Evolutionary conservation across 345 rosid species (phyloP).

Genomic region (Lepidium aucheri): DNA sequence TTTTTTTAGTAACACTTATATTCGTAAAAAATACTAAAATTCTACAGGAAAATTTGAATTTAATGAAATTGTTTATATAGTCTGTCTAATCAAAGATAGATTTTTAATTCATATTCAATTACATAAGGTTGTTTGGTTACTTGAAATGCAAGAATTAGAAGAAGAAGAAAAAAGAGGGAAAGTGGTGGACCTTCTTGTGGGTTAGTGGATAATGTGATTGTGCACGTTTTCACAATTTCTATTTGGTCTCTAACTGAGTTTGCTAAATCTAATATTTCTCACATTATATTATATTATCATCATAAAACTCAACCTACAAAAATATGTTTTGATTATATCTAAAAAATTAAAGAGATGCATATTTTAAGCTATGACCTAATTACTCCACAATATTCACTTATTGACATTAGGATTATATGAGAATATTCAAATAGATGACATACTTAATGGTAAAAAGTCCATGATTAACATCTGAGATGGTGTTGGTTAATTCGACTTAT

Average conservation of each 20-base stretch:
- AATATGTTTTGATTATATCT: background rate
- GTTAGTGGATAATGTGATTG: constrained; percentile 29
- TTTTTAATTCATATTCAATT: background rate
- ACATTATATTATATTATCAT: constrained; percentile 9
- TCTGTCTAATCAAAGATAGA: too few species aligned
- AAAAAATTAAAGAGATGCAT: background rate
- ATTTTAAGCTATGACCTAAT: background rate
- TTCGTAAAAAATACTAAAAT: too few species aligned
- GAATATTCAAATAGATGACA: background rate
- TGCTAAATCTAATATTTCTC: background rate
- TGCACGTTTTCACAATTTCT: constrained; percentile 23
- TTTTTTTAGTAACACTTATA: too few species aligned
- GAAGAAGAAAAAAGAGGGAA: constrained; percentile 11
- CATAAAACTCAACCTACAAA: background rate
- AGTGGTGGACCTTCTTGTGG: constrained; percentile 22
- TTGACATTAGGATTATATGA: background rate
- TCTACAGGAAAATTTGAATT: too few species aligned
- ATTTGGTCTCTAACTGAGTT: constrained; percentile 7
- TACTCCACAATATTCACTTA: constrained; percentile 6
- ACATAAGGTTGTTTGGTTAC: constrained; percentile 5
- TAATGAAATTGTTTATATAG: too few species aligned
- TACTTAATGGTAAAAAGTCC: constrained; percentile 2
- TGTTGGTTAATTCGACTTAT: background rate
- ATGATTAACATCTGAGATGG: constrained; percentile 1
- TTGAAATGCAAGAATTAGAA: constrained; percentile 10